Base-by-base conservation (phyloP, 805 yeast species). In the Metschnikowia aberdeeniae region DNA sequence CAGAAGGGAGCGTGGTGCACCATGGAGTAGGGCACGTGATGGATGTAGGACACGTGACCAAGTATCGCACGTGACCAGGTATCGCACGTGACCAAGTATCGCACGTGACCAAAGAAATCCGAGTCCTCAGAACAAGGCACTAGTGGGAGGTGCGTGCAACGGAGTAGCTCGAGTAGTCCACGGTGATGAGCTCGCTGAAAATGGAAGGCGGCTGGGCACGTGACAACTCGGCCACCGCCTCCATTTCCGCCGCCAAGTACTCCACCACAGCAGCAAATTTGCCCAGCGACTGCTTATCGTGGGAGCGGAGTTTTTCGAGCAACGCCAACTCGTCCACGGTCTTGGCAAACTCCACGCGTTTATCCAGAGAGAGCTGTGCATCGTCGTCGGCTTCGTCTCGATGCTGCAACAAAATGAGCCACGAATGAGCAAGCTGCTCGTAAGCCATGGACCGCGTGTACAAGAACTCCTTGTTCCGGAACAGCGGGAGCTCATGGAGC, bases 401-500 rank as follows among this genome's bases (percentile, higher is more conserved):
- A 27, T 43, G 42, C 34, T 61, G 62, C 42, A 80, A 63, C 22
- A 75, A 75, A 9, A 75, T 66, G 31, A 75, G 60, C 88, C 88
- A 82, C 17, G 84, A 81, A 42, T 74, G 72, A 13, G 78, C 70
- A 12, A 82, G 66, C 59, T 82, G 86, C 51, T 78, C 82, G 58
- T 78, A 82, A 5, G 86, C 84, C 57, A 76, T 64, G 44, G 57
- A 56, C 49, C 69, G 73, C 57, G 69, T 78, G 58, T 78, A 78
- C 51, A 68, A 76, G 57, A 71, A 79, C 55, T 78, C 84, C 45
- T 67, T 61, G 48, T 79, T 78, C 36, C 78, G 56, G 68, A 89
- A 88, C 35, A 72, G 72, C 6, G 96, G 96, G 42, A 86, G 66
- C 42, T 73, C 74, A 55, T 79, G 82, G 43, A 87, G 71, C 42